A percentile compares a stretch with the other conserved stretches of the same genome.
phyloP scores from a whole-genome alignment of 164 flowering plant genomes.

The Euptelea pleiosperma region DNA sequence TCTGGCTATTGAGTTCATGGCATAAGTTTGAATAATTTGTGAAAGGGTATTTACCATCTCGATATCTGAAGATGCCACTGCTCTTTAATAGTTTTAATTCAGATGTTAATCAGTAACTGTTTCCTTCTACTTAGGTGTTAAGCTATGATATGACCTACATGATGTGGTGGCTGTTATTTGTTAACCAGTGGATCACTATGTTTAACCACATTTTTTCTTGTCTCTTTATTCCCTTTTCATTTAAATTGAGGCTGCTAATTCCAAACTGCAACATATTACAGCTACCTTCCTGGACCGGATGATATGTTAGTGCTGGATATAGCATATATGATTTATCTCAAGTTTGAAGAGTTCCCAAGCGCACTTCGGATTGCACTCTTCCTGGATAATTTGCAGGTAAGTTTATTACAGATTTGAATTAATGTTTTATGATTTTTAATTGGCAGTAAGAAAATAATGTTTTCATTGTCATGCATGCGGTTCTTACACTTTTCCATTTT shows the following conservation, averaged over 20 bases:
- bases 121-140: too few relatives aligned
- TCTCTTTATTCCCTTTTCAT: not conserved
- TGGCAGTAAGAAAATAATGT: too few relatives aligned
- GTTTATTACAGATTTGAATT: not conserved
- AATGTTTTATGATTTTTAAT: not conserved
- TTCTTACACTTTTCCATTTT: slow-evolving; percentile 17
- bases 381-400: slow-evolving; percentile 86
- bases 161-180: too few relatives aligned
- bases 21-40: too few relatives aligned
- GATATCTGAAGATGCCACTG: too few relatives aligned
- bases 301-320: slow-evolving; percentile 83
- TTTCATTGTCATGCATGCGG: not conserved
- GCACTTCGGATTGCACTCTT: slow-evolving; percentile 87
- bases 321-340: slow-evolving; percentile 76
- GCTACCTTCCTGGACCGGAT: slow-evolving; percentile 97
- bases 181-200: not conserved
- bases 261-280: slow-evolving; percentile 28
- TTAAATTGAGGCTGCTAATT: slow-evolving; percentile 8
- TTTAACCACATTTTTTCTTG: too few relatives aligned
- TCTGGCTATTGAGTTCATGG: too few relatives aligned
- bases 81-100: too few relatives aligned
- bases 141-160: too few relatives aligned
- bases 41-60: too few relatives aligned
- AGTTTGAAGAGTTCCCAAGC: slow-evolving; percentile 74
- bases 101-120: too few relatives aligned